Conservation (phyloP, 1,284 basidiomycete genomes). For the Trichosporon inkin region DNA sequence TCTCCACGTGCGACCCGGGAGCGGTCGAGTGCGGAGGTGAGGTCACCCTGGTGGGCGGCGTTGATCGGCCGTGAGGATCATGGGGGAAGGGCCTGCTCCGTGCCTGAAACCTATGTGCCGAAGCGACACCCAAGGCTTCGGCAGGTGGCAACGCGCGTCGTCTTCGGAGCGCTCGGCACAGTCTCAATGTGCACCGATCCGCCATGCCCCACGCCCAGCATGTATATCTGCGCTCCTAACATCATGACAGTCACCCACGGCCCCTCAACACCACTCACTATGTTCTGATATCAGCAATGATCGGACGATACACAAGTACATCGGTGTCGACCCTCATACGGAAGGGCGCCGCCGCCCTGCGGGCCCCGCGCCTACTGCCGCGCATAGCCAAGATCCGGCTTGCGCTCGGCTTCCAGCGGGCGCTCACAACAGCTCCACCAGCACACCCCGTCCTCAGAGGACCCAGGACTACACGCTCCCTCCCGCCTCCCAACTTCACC, state of each 20-base stretch:
- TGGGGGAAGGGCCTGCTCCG: background rate
- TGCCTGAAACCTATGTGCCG: background rate
- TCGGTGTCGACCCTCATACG: slow-evolving; percentile 1
- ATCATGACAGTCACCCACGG: background rate
- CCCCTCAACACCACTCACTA: background rate
- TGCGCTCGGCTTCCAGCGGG: background rate
- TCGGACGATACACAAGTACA: slow-evolving; percentile 5
- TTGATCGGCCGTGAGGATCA: slow-evolving; percentile 1
- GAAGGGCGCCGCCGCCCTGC: slow-evolving; percentile 7
- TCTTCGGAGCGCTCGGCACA: background rate
- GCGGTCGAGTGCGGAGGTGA: too few species aligned
- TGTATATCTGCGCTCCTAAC: background rate
- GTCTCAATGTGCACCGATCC: background rate
- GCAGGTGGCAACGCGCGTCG: slow-evolving; percentile 8
- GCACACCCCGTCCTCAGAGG: background rate
- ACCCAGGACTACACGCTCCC: background rate
- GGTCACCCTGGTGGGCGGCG: background rate
- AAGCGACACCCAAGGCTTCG: background rate
- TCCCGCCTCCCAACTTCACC: slow-evolving; percentile 5
- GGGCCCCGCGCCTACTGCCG: background rate
- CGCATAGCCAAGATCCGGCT: too few species aligned
- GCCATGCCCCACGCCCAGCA: background rate
- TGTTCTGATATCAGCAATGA: background rate
- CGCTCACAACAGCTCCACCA: background rate
- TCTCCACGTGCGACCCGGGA: too few species aligned